phyloP scores from a whole-genome alignment of 2,329 filamentous ascomycete species.

The Apiospora rasikravindrae region DNA sequence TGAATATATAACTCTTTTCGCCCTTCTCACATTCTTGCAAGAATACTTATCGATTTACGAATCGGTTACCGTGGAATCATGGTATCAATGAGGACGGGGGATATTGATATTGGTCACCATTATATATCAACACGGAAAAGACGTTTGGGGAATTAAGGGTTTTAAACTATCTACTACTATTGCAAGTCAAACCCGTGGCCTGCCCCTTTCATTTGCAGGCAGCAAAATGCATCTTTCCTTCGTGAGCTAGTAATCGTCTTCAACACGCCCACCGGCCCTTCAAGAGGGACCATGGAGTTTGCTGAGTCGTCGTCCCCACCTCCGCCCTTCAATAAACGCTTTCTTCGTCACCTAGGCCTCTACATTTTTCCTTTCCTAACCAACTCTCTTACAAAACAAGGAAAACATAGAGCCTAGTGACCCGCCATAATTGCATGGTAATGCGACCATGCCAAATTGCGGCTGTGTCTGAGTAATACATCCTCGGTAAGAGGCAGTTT shows the following conservation, averaged over 20 bases:
- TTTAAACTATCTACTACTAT: constrained; percentile 15
- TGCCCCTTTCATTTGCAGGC: constrained; percentile 12
- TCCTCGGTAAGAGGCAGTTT: constrained; percentile 41
- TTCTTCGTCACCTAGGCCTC: neutral
- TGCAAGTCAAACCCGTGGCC: constrained; percentile 8
- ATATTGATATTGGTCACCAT: neutral
- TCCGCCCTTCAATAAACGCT: neutral
- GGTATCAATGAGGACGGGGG: no score
- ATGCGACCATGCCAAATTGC: constrained; percentile 40
- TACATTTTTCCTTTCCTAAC: constrained; percentile 5
- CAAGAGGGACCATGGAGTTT: neutral
- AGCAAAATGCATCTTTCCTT: constrained; percentile 3
- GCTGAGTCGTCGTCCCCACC: neutral
- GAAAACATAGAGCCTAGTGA: constrained; percentile 25
- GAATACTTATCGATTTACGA: no score
- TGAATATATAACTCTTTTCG: neutral
- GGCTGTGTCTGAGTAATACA: constrained; percentile 39
- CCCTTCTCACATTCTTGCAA: neutral
- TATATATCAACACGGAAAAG: neutral
- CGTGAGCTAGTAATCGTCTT: neutral
- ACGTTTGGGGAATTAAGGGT: constrained; percentile 5
- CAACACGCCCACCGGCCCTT: neutral
- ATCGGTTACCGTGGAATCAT: no score
- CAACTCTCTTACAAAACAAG: constrained; percentile 1
- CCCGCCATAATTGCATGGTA: constrained; percentile 37